Conservation (phyloP, 805 yeast species). For the Limtongia smithiae region DNA sequence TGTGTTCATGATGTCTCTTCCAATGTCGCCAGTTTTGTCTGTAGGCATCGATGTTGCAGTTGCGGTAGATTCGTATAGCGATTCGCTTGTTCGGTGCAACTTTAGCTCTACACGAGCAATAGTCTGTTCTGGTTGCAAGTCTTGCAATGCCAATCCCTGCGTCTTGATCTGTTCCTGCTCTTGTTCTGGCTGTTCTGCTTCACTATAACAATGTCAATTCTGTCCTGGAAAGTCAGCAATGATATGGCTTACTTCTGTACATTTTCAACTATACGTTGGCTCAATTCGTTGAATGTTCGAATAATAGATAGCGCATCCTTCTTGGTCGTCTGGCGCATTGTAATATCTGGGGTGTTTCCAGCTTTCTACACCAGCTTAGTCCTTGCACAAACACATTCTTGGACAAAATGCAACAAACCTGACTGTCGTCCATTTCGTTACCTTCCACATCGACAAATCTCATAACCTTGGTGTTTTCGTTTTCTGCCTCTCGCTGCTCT, state of each 20-base stretch:
- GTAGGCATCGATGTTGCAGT: too few species aligned
- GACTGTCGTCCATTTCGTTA: slow-evolving; percentile 59
- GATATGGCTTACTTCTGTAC: slow-evolving; percentile 37
- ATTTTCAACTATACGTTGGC: slow-evolving; percentile 66
- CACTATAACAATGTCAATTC: slow-evolving; percentile 9
- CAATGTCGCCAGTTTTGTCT: too few species aligned
- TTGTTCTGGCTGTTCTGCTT: slow-evolving; percentile 28
- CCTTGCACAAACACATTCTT: neutral
- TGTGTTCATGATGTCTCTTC: neutral
- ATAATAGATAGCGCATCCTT: slow-evolving; percentile 71
- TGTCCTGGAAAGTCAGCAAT: neutral
- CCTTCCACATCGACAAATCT: slow-evolving; percentile 76
- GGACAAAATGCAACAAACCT: slow-evolving; percentile 5
- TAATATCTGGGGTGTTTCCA: slow-evolving; percentile 83
- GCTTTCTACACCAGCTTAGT: slow-evolving; percentile 30
- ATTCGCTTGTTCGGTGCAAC: slow-evolving; percentile 13
- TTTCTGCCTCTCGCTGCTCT: slow-evolving; percentile 19
- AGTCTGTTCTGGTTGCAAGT: slow-evolving; percentile 11
- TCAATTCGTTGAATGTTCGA: slow-evolving; percentile 83
- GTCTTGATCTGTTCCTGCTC: slow-evolving; percentile 30
- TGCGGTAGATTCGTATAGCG: neutral
- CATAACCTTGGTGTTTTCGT: slow-evolving; percentile 47
- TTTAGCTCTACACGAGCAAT: slow-evolving; percentile 22
- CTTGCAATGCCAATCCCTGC: slow-evolving; percentile 16
- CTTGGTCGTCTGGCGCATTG: slow-evolving; percentile 68